Conservation (phyloP, 305 asterid genomes). For the Rubia tinctorum region DNA sequence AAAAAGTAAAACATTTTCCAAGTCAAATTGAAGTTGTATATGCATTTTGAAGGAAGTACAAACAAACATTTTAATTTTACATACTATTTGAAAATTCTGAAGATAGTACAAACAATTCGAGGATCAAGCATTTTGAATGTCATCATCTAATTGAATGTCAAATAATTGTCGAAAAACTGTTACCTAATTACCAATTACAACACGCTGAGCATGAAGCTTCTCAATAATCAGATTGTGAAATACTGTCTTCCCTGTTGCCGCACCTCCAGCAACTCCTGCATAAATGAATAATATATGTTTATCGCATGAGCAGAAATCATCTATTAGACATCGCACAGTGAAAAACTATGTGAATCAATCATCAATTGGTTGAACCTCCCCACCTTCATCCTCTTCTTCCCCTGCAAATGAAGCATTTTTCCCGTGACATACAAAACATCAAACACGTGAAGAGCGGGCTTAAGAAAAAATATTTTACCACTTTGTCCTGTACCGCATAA, state of each 20-base stretch:
- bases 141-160: not conserved
- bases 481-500: no score
- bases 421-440: no score
- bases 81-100: not conserved
- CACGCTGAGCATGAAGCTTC: slow-evolving; percentile 98
- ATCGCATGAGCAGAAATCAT: slow-evolving; percentile 2
- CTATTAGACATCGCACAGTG: not conserved
- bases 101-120: not conserved
- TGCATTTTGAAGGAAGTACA: not conserved
- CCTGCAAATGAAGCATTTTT: no score
- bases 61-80: not conserved
- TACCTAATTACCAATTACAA: slow-evolving; percentile 97
- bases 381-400: no score
- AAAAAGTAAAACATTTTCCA: not conserved
- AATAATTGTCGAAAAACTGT: not conserved
- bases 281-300: slow-evolving; percentile 17
- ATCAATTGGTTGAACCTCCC: no score
- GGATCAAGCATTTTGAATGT: not conserved
- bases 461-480: no score
- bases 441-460: no score
- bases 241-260: slow-evolving; percentile 97
- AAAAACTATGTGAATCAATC: not conserved
- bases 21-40: not conserved
- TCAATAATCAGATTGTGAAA: slow-evolving; percentile 97
- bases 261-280: slow-evolving; percentile 98